Percentiles rank a stretch among this genome's conserved stretches.
phyloP scores from a whole-genome alignment of 257 asterid genomes.

The Nicotiana tabacum region DNA sequence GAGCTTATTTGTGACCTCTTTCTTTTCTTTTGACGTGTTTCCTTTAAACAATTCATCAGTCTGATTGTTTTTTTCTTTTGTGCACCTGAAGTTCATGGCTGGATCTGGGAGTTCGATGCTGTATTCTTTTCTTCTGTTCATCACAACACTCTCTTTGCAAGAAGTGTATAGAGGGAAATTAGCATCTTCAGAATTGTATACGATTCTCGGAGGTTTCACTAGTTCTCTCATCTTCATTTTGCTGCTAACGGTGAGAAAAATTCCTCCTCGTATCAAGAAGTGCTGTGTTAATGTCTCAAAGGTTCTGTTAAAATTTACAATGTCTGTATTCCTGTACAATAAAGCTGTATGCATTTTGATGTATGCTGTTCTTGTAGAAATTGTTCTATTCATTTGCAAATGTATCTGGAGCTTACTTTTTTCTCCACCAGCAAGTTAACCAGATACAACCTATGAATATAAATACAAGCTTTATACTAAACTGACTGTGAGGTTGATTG shows the following conservation, averaged over 20 bases:
- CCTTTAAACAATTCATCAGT: not conserved
- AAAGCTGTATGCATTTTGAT: not conserved
- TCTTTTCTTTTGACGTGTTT: not conserved
- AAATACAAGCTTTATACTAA: not conserved
- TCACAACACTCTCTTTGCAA: constrained; percentile 76
- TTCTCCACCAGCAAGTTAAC: not conserved
- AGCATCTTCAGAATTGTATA: constrained; percentile 86
- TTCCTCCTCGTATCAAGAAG: not conserved
- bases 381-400: not conserved
- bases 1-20: not conserved
- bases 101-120: constrained; percentile 86
- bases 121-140: constrained; percentile 66
- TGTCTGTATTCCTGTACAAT: not conserved
- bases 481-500: not conserved
- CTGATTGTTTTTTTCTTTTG: not conserved
- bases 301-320: not conserved
- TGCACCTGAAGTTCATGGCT: constrained; percentile 45
- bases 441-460: not conserved
- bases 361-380: not conserved
- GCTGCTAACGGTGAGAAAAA: constrained; percentile 58
- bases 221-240: constrained; percentile 76
- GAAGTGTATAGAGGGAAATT: constrained; percentile 67
- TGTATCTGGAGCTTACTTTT: not conserved
- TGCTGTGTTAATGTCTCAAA: not conserved
- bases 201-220: constrained; percentile 90